Base-by-base conservation (phyloP, 2,329 filamentous ascomycete species). In the Xylariaceae sp. region DNA sequence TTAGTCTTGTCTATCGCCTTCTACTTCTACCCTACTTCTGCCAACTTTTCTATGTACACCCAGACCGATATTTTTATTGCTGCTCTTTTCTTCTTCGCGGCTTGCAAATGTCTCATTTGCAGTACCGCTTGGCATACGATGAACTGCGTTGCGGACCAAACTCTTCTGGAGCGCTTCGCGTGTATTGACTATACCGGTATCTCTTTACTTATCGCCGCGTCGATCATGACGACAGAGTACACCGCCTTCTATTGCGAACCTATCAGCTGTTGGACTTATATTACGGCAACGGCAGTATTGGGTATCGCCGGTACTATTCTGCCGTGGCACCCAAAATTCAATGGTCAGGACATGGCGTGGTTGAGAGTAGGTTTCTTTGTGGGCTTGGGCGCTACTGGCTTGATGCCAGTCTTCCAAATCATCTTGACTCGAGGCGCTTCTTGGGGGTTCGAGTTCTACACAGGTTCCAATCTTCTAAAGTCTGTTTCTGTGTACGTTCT, bases 161-260 rank as follows among this genome's bases (percentile, higher is more conserved):
- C 87, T 19, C 84, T 96, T 42, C 89, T 99, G 76, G 95, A 96
- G 71, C 89, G 92, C 59, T 98, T 99, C 69, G 95, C 95, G 18
- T 99, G 95, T 73, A 92, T 99, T 56, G 95, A 99, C 74, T 99
- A 99, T 76, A 98, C 95, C 0, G 95, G 95, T 52, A 99, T 99
- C 65, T 96, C 93, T 1, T 80, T 99, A 48, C 84, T 99, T 21
- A 95, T 99, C 50, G 91, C 95, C 2, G 92, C 95, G 9, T 96
- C 91, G 54, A 99, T 99, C 77, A 91, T 98, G 84, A 97, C 95
- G 2, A 96, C 92, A 37, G 95, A 99, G 73, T 99, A 98, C 77
- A 97, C 95, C 0, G 95, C 93, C 20, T 99, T 99, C 75, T 99
- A 99, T 79, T 97, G 95, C 77, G 95, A 99, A 69, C 93, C 95